A percentile compares a stretch with the other conserved stretches of the same genome.
These are phyloP conservation scores for Acanthamoeba sp. DNA, from an alignment of 208 protist genomes.

Conservation along the genomic window DNA sequence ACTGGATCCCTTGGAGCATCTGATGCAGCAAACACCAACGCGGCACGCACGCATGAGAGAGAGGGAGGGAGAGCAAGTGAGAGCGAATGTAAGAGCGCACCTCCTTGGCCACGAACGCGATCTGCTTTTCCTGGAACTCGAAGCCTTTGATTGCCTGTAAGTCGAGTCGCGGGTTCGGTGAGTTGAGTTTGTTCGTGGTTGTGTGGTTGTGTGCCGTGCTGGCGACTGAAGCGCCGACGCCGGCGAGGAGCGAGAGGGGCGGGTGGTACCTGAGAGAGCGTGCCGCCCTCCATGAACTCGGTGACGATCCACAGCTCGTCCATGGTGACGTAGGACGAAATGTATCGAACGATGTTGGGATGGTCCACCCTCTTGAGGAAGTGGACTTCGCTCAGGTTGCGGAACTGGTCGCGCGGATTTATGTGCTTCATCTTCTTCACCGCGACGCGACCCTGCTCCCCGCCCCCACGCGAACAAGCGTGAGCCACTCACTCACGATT, in stretches of 20 bases:
- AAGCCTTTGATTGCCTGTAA: constrained; percentile 58
- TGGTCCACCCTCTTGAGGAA: constrained; percentile 66
- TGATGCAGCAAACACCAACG: background rate
- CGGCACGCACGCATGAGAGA: background rate
- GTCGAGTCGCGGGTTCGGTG: background rate
- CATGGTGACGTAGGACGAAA: constrained; percentile 7
- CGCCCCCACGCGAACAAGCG: too few relatives aligned
- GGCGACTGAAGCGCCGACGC: too few relatives aligned
- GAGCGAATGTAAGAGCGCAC: background rate
- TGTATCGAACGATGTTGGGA: constrained; percentile 70
- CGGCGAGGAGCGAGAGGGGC: too few relatives aligned
- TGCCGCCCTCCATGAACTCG: constrained; percentile 77
- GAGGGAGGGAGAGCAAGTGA: background rate
- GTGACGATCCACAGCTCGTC: constrained; percentile 74
- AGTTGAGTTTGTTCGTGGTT: too few relatives aligned
- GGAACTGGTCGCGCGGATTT: constrained; percentile 52
- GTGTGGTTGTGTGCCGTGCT: background rate
- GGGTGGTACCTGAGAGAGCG: background rate
- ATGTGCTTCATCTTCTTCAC: constrained; percentile 77
- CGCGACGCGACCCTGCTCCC: constrained; percentile 41
- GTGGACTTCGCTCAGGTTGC: constrained; percentile 72
- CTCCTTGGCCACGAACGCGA: constrained; percentile 73
- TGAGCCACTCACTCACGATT: too few relatives aligned
- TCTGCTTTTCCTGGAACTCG: constrained; percentile 75
- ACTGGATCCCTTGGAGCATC: constrained; percentile 75